Base-by-base conservation (phyloP, 2,329 filamentous ascomycete species). In the Hirsutella thompsonii region DNA sequence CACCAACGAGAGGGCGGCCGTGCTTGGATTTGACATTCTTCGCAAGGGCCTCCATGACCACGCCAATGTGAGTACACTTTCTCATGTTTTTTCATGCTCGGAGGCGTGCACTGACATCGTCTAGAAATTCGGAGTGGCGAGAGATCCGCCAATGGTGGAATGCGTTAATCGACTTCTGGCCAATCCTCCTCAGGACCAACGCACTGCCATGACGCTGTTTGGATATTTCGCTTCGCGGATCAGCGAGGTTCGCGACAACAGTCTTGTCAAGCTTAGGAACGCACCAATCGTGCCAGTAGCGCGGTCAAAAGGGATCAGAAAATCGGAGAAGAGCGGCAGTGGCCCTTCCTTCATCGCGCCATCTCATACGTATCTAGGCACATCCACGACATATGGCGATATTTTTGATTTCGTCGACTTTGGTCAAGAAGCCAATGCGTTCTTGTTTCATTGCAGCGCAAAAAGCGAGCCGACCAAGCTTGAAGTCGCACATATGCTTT, bases 321-420 rank as follows among this genome's bases (percentile, higher is more conserved):
- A 49, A 19, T 55, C 55, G 35, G 70, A 70, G 43, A 74, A 70
- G 44, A 47, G 61, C 33, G 39, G 55, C 41, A 55, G 52, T 35
- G 53, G 39, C 2, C 33, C 53, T 2, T 49, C 52, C 3, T 50
- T 58, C 49, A 69, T 88, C 36, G 70, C 75, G 14, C 90, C 92
- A 5, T 74, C 72, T 36, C 70, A 79, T 33, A 88, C 83, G 47
- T 98, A 94, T 57, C 69, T 98, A 2, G 92, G 92, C 8, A 80
- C 49, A 21, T 78, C 72, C 5, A 58, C 64, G 2, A 70, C 69
- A 8, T 98, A 93, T 52, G 83, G 78, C 10, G 84, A 94, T 26
- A 93, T 98, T 26, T 94, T 98, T 49, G 88, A 96, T 56, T 98
- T 95, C 60, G 89, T 96, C 13, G 85, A 96, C 56, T 98, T 95